Evolutionary conservation across 2,329 filamentous ascomycete species (phyloP).

Genomic region (Ophiognomonia clavigignenti-juglandacearum): DNA sequence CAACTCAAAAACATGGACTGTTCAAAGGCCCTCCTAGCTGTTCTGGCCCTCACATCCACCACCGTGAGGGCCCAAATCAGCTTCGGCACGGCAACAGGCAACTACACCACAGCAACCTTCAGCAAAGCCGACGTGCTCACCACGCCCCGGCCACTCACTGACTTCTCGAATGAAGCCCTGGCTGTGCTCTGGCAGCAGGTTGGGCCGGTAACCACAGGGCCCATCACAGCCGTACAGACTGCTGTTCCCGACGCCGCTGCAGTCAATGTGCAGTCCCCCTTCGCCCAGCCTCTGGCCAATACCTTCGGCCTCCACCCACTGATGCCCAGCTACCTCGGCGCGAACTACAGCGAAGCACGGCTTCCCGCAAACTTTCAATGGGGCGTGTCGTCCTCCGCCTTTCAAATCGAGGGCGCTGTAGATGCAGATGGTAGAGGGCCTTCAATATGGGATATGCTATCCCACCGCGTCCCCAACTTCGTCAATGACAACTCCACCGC

Average conservation of each 20-base stretch:
- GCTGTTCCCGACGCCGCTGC: neutral
- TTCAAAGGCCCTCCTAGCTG: neutral
- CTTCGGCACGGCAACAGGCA: neutral
- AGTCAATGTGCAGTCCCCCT: neutral
- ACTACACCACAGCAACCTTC: neutral
- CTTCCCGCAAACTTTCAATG: slow-evolving; percentile 5
- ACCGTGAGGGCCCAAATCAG: neutral
- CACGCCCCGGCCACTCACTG: neutral
- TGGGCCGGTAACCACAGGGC: slow-evolving; percentile 3
- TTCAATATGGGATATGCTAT: slow-evolving; percentile 8
- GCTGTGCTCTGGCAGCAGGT: slow-evolving; percentile 8
- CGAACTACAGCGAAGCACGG: neutral
- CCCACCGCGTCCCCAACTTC: slow-evolving; percentile 5
- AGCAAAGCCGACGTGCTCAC: neutral
- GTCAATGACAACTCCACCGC: slow-evolving; percentile 1
- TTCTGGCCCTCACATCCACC: neutral
- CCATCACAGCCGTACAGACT: slow-evolving; percentile 5
- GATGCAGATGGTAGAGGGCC: slow-evolving; percentile 6
- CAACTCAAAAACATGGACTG: too few species aligned
- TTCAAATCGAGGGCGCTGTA: slow-evolving; percentile 7
- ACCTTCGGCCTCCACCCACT: slow-evolving; percentile 2
- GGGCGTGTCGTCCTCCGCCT: slow-evolving; percentile 8
- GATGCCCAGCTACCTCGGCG: slow-evolving; percentile 1
- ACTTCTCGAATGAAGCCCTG: slow-evolving; percentile 6
- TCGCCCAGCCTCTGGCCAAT: neutral